These are phyloP conservation scores for Mollisiaceae sp. DNA, from an alignment of 2,329 filamentous ascomycete genomes.

Conservation along the genomic window DNA sequence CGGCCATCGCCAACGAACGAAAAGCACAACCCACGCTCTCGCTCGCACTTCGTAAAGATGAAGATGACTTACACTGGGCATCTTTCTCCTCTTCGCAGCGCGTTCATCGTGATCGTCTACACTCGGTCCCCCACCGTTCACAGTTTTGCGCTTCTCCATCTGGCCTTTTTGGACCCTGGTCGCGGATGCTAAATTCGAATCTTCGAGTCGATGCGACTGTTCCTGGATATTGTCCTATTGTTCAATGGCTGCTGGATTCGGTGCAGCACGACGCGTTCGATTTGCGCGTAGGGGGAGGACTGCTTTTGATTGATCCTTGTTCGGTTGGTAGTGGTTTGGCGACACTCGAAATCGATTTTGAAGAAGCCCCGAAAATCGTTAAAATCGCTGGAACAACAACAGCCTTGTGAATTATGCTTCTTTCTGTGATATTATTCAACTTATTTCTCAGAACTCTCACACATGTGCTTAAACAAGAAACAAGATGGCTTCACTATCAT, in stretches of 20 bases:
- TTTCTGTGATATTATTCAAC: neutral
- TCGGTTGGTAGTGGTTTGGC: neutral
- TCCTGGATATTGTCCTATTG: neutral
- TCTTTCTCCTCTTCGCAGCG: constrained; percentile 62
- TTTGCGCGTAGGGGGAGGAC: neutral
- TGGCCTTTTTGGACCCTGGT: constrained; percentile 22
- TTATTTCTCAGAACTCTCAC: neutral
- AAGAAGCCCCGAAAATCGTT: neutral
- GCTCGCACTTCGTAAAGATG: constrained; percentile 13
- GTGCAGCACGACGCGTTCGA: constrained; percentile 4
- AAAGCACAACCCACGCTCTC: constrained; percentile 25
- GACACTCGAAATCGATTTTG: neutral
- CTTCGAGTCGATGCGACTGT: constrained; percentile 20
- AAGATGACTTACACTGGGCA: constrained; percentile 57
- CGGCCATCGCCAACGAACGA: constrained; percentile 31
- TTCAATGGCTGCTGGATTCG: constrained; percentile 10
- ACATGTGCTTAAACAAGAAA: neutral
- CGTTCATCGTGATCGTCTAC: constrained; percentile 57
- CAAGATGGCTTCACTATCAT: no score
- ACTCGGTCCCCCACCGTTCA: constrained; percentile 46
- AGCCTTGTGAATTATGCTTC: neutral
- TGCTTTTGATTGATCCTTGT: neutral
- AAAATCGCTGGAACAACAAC: neutral
- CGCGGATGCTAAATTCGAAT: constrained; percentile 15
- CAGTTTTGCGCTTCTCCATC: constrained; percentile 59